Conservation (phyloP, 2,329 filamentous ascomycete genomes). For the Aspergillus flavus region DNA sequence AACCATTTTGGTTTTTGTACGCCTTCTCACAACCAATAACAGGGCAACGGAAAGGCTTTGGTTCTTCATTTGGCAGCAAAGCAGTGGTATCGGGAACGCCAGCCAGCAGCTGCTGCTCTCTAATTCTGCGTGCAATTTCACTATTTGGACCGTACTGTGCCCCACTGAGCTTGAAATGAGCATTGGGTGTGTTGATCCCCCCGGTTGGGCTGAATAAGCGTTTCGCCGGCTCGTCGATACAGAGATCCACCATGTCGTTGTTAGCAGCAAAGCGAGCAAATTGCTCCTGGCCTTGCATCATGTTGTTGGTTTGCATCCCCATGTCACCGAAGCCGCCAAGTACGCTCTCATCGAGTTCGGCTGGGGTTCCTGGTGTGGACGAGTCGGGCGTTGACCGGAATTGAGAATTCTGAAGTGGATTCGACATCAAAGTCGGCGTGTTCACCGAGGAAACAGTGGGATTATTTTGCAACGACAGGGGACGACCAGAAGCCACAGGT, state of each 20-base stretch:
- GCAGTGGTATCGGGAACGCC: conserved; percentile 53
- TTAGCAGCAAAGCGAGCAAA: conserved; percentile 48
- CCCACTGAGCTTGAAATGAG: conserved; percentile 74
- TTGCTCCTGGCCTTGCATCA: conserved; percentile 46
- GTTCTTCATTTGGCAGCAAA: conserved; percentile 72
- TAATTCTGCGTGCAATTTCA: conserved; percentile 68
- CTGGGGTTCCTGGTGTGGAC: conserved; percentile 69
- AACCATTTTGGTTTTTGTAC: conserved; percentile 98
- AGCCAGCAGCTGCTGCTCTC: conserved; percentile 65
- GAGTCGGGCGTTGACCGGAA: conserved; percentile 63
- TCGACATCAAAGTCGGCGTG: conserved; percentile 84
- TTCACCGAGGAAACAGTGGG: conserved; percentile 97
- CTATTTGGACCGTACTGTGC: conserved; percentile 76
- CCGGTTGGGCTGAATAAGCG: conserved; percentile 85
- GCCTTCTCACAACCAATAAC: conserved; percentile 99
- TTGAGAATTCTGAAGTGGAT: conserved; percentile 64
- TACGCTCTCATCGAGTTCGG: conserved; percentile 75
- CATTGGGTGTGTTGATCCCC: conserved; percentile 66
- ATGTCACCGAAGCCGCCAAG: conserved; percentile 65
- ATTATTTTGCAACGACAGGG: conserved; percentile 82
- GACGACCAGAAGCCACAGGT: conserved; percentile 69
- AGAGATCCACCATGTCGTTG: conserved; percentile 60
- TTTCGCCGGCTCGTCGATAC: conserved; percentile 93
- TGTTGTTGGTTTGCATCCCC: conserved; percentile 54
- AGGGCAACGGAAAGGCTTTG: conserved; percentile 96